Evolutionary conservation across 192 early-diverging fungal genomes (phyloP), one percentile per base, ranked within the genome.

Genomic region (Chytriomyces sp.): DNA sequence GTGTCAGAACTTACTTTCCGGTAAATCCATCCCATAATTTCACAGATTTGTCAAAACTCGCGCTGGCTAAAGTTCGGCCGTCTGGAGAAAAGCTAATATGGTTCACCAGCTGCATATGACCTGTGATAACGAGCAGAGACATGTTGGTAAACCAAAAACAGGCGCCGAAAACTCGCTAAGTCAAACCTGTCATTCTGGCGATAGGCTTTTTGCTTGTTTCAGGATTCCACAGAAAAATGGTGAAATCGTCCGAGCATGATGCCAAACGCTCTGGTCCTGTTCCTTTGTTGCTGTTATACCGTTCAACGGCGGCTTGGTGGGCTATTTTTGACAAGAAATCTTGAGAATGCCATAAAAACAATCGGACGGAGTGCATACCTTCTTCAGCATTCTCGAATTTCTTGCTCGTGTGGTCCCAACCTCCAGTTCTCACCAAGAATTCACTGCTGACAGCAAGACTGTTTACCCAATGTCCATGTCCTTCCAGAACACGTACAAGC

Each of bases 381-480:
- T 95, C 93, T 50, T 89, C 87, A 64, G 87, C 80, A 48, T 83
- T 84, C 50, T 80, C 79, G 53, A 89, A 91, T 16, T 76, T 77
- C 49, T 82, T 88, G 53, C 89, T 88, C 7, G 92, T 96, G 70
- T 97, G 94, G 82, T 99, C 97, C 77, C 88, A 93, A 1, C 93
- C 91, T 20, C 96, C 97, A 13, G 94, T 97, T 57, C 97, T 89
- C 65, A 96, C 82, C 9, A 94, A 89, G 83, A 91, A 94, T 70
- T 99, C 97, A 13, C 94, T 97, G 79, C 90, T 94, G 7, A 98
- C 81, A 3, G 97, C 93, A 73, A 99, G 78, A 24, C 94, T 94
- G 74, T 97, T 99, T n/a, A 99, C 94, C 97, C 95, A 97, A 82
- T 98, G 97, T 13, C 93, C 97, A 79, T 98, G 96, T 62, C 97